These are phyloP conservation scores for Rubia yunnanensis DNA, from an alignment of 257 asterid species.

Conservation along the genomic window DNA sequence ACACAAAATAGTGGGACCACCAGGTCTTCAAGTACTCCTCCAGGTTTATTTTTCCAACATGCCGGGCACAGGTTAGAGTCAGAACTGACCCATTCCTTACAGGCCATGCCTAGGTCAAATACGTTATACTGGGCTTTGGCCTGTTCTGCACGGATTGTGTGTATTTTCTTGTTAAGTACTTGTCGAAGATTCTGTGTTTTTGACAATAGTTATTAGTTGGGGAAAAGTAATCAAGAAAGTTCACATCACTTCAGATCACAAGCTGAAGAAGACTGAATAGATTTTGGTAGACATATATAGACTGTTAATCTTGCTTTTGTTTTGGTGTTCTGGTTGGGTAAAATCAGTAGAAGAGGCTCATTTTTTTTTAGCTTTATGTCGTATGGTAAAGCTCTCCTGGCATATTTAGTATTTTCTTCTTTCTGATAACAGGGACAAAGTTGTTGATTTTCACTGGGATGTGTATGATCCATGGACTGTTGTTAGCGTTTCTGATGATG, in stretches of 20 bases:
- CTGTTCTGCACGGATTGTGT: background rate
- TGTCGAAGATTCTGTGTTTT: background rate
- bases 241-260: background rate
- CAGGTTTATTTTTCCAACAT: slow-evolving; percentile 94
- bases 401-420: background rate
- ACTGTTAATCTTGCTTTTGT: background rate
- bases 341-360: slow-evolving; percentile 1
- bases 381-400: background rate
- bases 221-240: background rate
- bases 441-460: slow-evolving; percentile 95
- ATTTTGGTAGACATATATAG: background rate
- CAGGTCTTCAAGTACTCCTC: slow-evolving; percentile 45
- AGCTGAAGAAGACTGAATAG: background rate
- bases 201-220: background rate
- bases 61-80: slow-evolving; percentile 92
- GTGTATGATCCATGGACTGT: slow-evolving; percentile 86
- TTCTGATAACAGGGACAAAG: slow-evolving; percentile 60
- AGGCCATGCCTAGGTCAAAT: background rate
- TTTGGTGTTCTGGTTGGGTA: background rate
- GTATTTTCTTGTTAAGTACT: background rate
- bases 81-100: background rate
- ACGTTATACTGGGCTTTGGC: background rate
- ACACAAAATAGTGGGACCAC: slow-evolving; percentile 46
- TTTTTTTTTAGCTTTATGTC: background rate
- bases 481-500: slow-evolving; percentile 88